Base-by-base conservation (phyloP, 2,329 filamentous ascomycete species). In the Corinectria fuckeliana region DNA sequence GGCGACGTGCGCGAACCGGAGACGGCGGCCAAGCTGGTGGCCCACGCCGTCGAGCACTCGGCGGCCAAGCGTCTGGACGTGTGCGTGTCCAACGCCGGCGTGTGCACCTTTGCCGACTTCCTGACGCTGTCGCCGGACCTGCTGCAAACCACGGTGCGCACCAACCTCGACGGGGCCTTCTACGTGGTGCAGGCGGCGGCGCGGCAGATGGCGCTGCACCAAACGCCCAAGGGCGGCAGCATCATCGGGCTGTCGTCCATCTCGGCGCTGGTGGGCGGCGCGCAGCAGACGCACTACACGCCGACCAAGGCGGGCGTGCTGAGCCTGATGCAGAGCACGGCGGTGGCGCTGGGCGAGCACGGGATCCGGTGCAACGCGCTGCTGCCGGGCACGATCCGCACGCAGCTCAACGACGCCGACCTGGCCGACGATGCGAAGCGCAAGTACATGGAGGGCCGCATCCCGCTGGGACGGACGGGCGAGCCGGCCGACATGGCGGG, bases 51-150 rank as follows among this genome's bases (percentile, higher is more conserved):
- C 1, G 74, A 83, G 58, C 77, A 78, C 58, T 78, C 78, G 45
- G 90, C 87, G 72, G 36, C 54, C n/a, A 81, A 82, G 13, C 81
- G 86, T 4, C 77, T 93, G 30, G 89, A 92, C 76, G 81, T 96
- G 6, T 94, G 94, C 75, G 90, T 97, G 25, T 91, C 88, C 74
- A 97, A 97, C 78, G 93, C 93, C 4, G 93, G 93, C 6, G 85
- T 97, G 59, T 97, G 92, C 81, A 85, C 91, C 64, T 97, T 97
- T 76, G 89, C 90, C 58, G 91, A 96, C 66, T 96, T 97, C 72
- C 78, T 97, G 21, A 87, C 89, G 18, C 84, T 96, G 41, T 81
- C 86, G 9, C 84, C 87, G 1, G 84, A 89, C 56, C 86, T 96
- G 54, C 90, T 93, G 71, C 78, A 85, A 61, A 81, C 82, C 54